phyloP scores from a whole-genome alignment of 495 filamentous ascomycete genomes.

The Hapsidospora chrysogenum region DNA sequence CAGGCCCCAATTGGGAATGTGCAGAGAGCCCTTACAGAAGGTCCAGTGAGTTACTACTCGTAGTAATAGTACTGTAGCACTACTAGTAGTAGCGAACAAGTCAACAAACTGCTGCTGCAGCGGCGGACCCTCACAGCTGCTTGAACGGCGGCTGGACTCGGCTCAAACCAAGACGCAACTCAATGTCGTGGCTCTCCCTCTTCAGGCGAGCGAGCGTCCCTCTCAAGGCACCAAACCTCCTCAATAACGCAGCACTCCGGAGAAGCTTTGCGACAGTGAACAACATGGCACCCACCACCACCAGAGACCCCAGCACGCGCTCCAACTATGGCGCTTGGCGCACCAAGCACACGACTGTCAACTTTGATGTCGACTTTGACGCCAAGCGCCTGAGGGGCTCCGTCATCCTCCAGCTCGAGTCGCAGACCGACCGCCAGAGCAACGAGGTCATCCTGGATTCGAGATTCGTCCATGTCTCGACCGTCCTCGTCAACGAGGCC shows the following conservation, averaged over 20 bases:
- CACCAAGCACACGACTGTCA: slow-evolving; percentile 63
- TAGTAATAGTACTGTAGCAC: too few species aligned
- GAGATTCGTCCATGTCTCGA: slow-evolving; percentile 53
- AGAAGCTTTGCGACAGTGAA: slow-evolving; percentile 11
- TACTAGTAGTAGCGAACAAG: too few species aligned
- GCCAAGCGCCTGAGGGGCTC: slow-evolving; percentile 55
- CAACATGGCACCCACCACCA: slow-evolving; percentile 33
- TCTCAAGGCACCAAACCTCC: background rate
- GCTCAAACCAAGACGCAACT: too few species aligned
- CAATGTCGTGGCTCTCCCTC: slow-evolving; percentile 1
- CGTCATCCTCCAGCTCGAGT: slow-evolving; percentile 57
- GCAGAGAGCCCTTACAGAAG: too few species aligned
- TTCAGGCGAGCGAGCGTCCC: slow-evolving; percentile 1
- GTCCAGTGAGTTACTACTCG: too few species aligned
- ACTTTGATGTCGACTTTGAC: slow-evolving; percentile 68
- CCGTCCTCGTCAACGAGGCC: slow-evolving; percentile 42
- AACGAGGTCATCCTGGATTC: slow-evolving; percentile 77
- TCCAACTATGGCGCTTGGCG: slow-evolving; percentile 78
- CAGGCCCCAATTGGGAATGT: too few species aligned
- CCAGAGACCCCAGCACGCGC: slow-evolving; percentile 75
- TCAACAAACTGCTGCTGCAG: too few species aligned
- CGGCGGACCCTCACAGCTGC: too few species aligned
- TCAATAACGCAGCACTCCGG: background rate
- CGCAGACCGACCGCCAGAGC: slow-evolving; percentile 47
- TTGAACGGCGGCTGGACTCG: too few species aligned